Evolutionary conservation across 208 protist genomes (phyloP), one percentile per base, ranked within the genome.

Genomic region (Trypanosoma rangeli): DNA sequence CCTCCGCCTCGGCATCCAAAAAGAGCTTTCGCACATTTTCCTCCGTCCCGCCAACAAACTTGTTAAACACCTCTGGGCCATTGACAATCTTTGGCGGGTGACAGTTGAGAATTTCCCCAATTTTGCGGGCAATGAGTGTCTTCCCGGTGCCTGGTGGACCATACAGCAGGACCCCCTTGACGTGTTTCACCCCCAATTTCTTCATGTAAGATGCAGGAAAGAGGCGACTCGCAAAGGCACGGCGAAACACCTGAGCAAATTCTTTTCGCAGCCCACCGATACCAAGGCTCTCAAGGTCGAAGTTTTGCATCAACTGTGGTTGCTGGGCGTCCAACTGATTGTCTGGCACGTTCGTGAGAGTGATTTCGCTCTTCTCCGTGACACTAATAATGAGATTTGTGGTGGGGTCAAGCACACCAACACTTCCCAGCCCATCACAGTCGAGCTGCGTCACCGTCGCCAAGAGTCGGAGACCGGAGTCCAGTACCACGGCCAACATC

Each of bases 21-120:
- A 99, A 99, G 5, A 99, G 90, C 65, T 99, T 98, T 50, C 99
- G 93, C 55, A 99, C 96, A 78, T 99, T 99, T 64, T 99, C 96
- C 83, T 99, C 99, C 2, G 98, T 98, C 39, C 98, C 85, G 52
- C 99, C 99, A 42, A 99, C 99, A 65, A 96, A 99, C 83, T 99
- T 99, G 85, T 98, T 97, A 60, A 99, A 94, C 54, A 99, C 94
- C 74, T 99, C 98, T n/a, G 98, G 98, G 0, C 98, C 98, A 79
- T 98, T 98, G 16, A 99, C 96, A 68, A 98, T 97, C 83, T 99
- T 99, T 44, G 96, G 97, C 75, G 97, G 90, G 46, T 88, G 84
- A 72, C 95, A 97, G 76, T 99, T 98, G 16, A 99, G 88, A 83
- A 99, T 99, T 74, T 99, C 98, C n/a, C 98, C 98, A 70, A 99